Conservation (phyloP, 441 rosid genomes). For the Euphorbia corollata region DNA sequence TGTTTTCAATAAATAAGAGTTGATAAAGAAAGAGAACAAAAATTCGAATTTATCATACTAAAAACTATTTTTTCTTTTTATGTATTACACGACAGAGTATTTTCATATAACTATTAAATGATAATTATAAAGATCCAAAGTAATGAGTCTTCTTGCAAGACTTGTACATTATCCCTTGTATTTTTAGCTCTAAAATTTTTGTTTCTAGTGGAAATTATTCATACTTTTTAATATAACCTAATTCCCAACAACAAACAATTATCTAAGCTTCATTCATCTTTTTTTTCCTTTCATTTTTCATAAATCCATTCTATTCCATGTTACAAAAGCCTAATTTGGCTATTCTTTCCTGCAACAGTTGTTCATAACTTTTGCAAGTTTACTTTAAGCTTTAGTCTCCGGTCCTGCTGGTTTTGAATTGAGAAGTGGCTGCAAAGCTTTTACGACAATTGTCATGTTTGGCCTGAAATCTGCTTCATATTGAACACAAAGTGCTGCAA, state of each 20-base stretch:
- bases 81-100: background rate
- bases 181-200: background rate
- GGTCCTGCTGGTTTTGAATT: constrained; percentile 74
- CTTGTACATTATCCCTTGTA: background rate
- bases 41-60: background rate
- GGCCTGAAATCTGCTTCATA: constrained; percentile 95
- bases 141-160: background rate
- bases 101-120: background rate
- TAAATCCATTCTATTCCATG: background rate
- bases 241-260: background rate
- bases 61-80: too few species aligned
- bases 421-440: constrained; percentile 93
- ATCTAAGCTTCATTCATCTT: background rate
- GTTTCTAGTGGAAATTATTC: background rate
- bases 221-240: background rate
- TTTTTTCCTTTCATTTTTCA: background rate
- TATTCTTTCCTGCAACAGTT: background rate
- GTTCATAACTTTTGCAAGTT: background rate
- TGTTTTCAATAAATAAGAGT: too few species aligned
- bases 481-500: constrained; percentile 93
- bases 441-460: constrained; percentile 93
- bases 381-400: constrained; percentile 35
- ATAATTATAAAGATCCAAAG: background rate
- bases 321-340: background rate
- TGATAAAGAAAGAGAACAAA: too few species aligned